phyloP scores from a whole-genome alignment of 2,329 filamentous ascomycete genomes.

The Monosporascus sp. region DNA sequence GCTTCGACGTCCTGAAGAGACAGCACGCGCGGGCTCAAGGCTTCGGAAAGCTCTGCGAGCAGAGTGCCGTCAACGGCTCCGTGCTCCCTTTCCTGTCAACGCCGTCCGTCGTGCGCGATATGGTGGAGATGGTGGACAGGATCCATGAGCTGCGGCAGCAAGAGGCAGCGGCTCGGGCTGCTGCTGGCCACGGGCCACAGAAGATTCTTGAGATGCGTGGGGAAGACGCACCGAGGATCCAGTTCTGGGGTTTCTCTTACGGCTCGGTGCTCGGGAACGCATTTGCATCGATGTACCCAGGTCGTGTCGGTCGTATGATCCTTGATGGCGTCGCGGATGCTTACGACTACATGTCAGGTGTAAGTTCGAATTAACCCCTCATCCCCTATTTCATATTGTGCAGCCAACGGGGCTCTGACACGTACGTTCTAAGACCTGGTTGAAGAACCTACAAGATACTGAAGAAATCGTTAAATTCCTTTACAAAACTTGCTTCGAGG shows the following conservation, averaged over 20 bases:
- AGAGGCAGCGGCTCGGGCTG: neutral
- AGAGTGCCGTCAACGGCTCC: conserved; percentile 14
- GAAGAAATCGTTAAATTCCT: conserved; percentile 29
- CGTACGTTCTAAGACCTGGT: conserved; percentile 22
- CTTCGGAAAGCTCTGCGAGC: conserved; percentile 24
- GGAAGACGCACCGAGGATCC: conserved; percentile 13
- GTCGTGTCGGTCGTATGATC: conserved; percentile 34
- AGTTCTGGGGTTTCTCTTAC: conserved; percentile 48
- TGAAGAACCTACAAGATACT: conserved; percentile 31
- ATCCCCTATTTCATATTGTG: neutral
- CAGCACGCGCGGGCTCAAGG: conserved; percentile 20
- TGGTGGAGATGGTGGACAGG: conserved; percentile 39
- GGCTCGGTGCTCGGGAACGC: conserved; percentile 38
- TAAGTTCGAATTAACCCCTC: conserved; percentile 13
- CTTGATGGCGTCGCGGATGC: conserved; percentile 33
- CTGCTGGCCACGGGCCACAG: neutral
- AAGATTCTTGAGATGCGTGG: neutral
- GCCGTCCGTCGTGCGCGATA: conserved; percentile 35
- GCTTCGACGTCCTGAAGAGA: conserved; percentile 17
- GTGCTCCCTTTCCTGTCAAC: conserved; percentile 31
- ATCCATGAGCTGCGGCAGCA: conserved; percentile 26
- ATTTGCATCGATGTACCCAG: conserved; percentile 38
- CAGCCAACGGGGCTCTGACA: neutral
- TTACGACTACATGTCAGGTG: conserved; percentile 29
- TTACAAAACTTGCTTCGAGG: conserved; percentile 30